Conservation (phyloP, 345 rosid species). For the Aquilaria yunnanensis region DNA sequence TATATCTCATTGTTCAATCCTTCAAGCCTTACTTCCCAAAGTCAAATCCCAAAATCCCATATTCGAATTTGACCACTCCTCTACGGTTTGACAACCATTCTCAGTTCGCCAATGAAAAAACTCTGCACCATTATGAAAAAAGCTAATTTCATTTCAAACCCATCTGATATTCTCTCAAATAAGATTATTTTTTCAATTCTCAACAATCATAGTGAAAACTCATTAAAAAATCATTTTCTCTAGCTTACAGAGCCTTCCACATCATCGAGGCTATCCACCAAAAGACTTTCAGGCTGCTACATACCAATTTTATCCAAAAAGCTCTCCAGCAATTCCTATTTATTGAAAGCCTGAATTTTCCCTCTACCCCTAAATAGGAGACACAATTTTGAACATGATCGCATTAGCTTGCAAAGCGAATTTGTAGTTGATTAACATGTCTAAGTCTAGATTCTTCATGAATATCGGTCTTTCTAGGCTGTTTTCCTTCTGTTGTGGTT, state of each 20-base stretch:
- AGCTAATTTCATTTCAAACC: constrained; percentile 3
- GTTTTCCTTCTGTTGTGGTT: constrained; percentile 19
- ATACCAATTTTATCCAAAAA: constrained; percentile 28
- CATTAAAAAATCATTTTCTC: constrained; percentile 41
- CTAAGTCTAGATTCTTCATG: constrained; percentile 32
- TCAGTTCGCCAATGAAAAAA: neutral
- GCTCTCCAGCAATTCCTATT: constrained; percentile 18
- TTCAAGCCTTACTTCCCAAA: neutral
- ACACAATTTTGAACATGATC: constrained; percentile 24
- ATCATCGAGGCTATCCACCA: constrained; percentile 31
- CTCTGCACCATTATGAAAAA: neutral
- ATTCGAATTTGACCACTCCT: neutral
- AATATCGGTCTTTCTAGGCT: constrained; percentile 28
- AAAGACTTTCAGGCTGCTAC: constrained; percentile 21
- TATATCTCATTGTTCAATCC: neutral
- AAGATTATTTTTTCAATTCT: constrained; percentile 32
- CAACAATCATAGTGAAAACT: constrained; percentile 24
- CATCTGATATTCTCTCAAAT: constrained; percentile 30
- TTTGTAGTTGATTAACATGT: constrained; percentile 25
- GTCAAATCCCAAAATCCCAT: neutral
- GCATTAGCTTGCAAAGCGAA: constrained; percentile 20
- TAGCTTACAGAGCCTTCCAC: constrained; percentile 27
- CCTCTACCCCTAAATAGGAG: constrained; percentile 31
- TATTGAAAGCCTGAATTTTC: constrained; percentile 34
- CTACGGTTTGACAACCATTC: neutral